Percentiles rank a stretch among this genome's conserved stretches.
Evolutionary conservation across 805 yeast species (phyloP).

Genomic region (Monosporozyma siamensis): DNA sequence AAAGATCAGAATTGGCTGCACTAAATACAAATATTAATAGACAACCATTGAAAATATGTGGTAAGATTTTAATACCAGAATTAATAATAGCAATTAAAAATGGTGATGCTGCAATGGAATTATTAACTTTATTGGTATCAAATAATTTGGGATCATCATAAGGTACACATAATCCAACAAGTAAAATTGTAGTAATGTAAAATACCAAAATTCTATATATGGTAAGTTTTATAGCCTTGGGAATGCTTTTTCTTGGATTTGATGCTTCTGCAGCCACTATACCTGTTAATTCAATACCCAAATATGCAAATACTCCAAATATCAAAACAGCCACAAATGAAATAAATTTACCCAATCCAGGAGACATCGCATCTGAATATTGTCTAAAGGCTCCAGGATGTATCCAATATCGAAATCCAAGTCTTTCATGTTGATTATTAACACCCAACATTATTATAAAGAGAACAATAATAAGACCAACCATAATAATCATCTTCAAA

Average conservation of each 20-base stretch:
- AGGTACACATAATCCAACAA: slow-evolving; percentile 51
- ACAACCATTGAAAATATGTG: slow-evolving; percentile 50
- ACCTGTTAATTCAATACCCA: slow-evolving; percentile 61
- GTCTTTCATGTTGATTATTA: slow-evolving; percentile 28
- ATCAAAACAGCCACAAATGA: slow-evolving; percentile 67
- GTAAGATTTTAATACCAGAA: slow-evolving; percentile 46
- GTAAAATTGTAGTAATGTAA: slow-evolving; percentile 45
- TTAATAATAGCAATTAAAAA: slow-evolving; percentile 50
- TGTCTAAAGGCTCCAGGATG: slow-evolving; percentile 55
- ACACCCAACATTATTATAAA: slow-evolving; percentile 38
- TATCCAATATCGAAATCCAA: slow-evolving; percentile 42
- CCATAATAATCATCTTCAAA: slow-evolving; percentile 38
- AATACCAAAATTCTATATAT: slow-evolving; percentile 50
- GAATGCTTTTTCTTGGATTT: slow-evolving; percentile 42
- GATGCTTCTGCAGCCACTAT: slow-evolving; percentile 67
- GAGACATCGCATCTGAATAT: slow-evolving; percentile 29
- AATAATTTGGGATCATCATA: slow-evolving; percentile 40
- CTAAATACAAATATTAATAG: slow-evolving; percentile 47
- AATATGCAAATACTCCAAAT: slow-evolving; percentile 33
- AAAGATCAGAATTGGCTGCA: slow-evolving; percentile 39
- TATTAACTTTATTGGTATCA: slow-evolving; percentile 40
- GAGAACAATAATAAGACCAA: slow-evolving; percentile 45
- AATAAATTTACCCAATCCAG: slow-evolving; percentile 27
- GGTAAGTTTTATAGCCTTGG: slow-evolving; percentile 67
- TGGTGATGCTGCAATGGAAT: slow-evolving; percentile 33